Base-by-base conservation (phyloP, 805 yeast species). In the Ogataea glucozyma region DNA sequence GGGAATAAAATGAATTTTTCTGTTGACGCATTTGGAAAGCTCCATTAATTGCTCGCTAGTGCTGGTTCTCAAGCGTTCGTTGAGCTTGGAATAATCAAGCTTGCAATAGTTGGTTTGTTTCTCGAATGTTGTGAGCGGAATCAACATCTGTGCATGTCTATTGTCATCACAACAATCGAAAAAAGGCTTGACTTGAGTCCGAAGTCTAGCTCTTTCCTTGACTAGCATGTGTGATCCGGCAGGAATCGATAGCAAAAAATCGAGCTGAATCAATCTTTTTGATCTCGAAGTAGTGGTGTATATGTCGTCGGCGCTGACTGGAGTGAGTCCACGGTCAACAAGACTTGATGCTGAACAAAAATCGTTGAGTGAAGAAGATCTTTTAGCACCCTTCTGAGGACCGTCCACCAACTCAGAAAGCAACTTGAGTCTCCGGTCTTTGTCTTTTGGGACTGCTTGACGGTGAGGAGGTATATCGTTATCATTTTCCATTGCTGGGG, bases 1-100 rank as follows among this genome's bases (percentile, higher is more conserved):
- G 10, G 83, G 83, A n/a, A 78, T 66, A 51, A 70, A 77, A 58
- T 79, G 85, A 41, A 73, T 72, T 41, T 71, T 72, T 14, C 51
- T 52, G 31, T 53, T 61, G 14, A 66, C 35, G 45, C 70, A 66
- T 41, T 55, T 50, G 16, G 55, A 52, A 61, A 73, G 22, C 6
- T 40, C 51, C 6, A 31, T 18, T 31, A 41, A 51, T 24, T 38
- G 18, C 17, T 43, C 41, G 22, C 27, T 42, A 13, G 41, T 35
- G 7, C 35, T 40, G 4, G 33, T 33, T 35, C 42, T 50, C 19
- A 31, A 16, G 10, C 44, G 47, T n/a, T 54, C 56, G 24, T 55
- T 51, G 19, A 60, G 31, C 26, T 54, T 54, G 1, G 64, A 47
- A n/a, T 43, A 49, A n/a, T 57, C 52, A n/a, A 65, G 49, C 23